A percentile compares a stretch with the other conserved stretches of the same genome.
phyloP scores from a whole-genome alignment of 2,329 filamentous ascomycete genomes.

The Corniculantispora saksenae region DNA sequence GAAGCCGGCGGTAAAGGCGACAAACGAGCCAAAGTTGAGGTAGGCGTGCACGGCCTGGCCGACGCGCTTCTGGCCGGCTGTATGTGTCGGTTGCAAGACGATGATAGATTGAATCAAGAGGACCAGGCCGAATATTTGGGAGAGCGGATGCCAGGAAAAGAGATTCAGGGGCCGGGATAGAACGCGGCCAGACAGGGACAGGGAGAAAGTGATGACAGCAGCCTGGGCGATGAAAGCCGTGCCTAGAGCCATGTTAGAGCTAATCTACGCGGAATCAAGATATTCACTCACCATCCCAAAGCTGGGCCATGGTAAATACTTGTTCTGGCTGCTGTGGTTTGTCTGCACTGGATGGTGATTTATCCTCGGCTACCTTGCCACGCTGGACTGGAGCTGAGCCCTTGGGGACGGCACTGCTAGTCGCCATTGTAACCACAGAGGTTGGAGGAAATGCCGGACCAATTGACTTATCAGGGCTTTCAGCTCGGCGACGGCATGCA shows the following conservation, averaged over 20 bases:
- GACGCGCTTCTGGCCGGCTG: conserved; percentile 68
- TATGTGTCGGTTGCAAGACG: conserved; percentile 83
- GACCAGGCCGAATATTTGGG: conserved; percentile 67
- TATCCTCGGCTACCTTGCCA: background rate
- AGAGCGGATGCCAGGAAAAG: conserved; percentile 86
- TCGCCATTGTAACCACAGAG: background rate
- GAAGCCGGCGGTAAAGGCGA: conserved; percentile 64
- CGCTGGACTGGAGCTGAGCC: background rate
- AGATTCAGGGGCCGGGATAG: conserved; percentile 71
- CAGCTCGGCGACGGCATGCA: background rate
- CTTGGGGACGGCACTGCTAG: background rate
- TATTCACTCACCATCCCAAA: background rate
- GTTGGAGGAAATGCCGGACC: background rate
- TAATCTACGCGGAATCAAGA: too few species aligned
- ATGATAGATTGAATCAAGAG: conserved; percentile 78
- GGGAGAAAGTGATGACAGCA: conserved; percentile 73
- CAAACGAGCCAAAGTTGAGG: conserved; percentile 67
- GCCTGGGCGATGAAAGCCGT: conserved; percentile 80
- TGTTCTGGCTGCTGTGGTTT: background rate
- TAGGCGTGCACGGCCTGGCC: conserved; percentile 65
- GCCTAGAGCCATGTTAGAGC: conserved; percentile 50
- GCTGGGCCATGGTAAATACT: background rate
- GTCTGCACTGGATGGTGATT: background rate
- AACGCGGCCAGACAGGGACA: conserved; percentile 76
- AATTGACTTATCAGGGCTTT: background rate